A percentile compares a stretch with the other conserved stretches of the same genome.
phyloP scores from a whole-genome alignment of 768 basidiomycete species.

The Lactifluus piperatus region DNA sequence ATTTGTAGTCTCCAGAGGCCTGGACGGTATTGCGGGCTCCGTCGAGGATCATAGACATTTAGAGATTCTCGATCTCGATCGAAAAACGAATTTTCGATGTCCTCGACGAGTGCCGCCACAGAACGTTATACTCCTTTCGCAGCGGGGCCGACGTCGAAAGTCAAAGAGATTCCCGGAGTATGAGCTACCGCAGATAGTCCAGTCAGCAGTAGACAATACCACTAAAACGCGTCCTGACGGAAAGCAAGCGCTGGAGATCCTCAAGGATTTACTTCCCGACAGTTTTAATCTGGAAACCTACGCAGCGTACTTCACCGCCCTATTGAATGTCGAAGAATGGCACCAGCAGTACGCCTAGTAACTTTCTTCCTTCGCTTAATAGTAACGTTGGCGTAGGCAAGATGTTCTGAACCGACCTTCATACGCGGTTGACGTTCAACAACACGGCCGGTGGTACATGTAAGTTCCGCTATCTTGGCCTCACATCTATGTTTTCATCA shows the following conservation, averaged over 20 bases:
- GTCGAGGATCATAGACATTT: slow-evolving; percentile 3
- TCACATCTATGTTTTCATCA: background rate
- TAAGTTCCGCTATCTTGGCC: background rate
- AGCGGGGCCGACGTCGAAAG: background rate
- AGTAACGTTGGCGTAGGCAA: slow-evolving; percentile 26
- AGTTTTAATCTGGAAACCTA: background rate
- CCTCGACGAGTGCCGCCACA: background rate
- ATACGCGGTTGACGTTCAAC: background rate
- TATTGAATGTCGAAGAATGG: slow-evolving; percentile 23
- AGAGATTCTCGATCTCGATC: background rate
- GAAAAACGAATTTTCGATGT: background rate
- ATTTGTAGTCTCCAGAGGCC: background rate
- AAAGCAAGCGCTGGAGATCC: background rate
- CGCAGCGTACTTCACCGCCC: slow-evolving; percentile 1
- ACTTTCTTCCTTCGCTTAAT: background rate
- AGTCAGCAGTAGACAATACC: background rate
- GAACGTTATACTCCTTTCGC: background rate
- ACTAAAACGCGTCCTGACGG: background rate
- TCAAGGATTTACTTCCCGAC: background rate
- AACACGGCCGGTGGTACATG: background rate
- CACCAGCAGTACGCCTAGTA: slow-evolving; percentile 41
- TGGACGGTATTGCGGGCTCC: slow-evolving; percentile 8
- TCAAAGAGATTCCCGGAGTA: slow-evolving; percentile 4
- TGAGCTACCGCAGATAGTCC: background rate
- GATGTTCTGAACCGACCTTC: background rate